These are phyloP conservation scores for Aspergillus calidoustus DNA, from an alignment of 2,329 filamentous ascomycete species.

Conservation along the genomic window DNA sequence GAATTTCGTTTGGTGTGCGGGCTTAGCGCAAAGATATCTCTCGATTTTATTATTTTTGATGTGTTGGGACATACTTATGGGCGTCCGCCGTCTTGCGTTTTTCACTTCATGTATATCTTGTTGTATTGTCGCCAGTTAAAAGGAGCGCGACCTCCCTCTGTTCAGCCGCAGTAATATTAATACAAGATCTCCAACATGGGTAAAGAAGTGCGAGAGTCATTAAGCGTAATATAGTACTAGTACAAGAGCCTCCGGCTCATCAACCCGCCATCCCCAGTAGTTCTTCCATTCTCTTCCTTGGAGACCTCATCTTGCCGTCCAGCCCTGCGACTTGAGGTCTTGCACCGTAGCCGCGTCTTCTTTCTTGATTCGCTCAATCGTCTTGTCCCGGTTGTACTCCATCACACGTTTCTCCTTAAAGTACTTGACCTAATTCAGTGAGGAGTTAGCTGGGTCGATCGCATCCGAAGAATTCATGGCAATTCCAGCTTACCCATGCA, in stretches of 20 bases:
- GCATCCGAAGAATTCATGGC: background rate
- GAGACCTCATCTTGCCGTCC: conserved; percentile 31
- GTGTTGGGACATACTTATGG: conserved; percentile 1
- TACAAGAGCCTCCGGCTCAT: conserved; percentile 6
- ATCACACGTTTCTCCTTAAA: conserved; percentile 97
- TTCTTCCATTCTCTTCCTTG: background rate
- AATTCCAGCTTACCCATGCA: conserved; percentile 74
- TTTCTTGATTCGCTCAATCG: conserved; percentile 73
- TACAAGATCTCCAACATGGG: background rate
- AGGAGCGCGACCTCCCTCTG: background rate
- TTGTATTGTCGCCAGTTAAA: background rate
- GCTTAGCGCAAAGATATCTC: conserved; percentile 6
- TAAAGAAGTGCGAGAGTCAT: conserved; percentile 16
- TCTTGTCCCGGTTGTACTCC: conserved; percentile 82
- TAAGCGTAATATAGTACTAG: conserved; percentile 27
- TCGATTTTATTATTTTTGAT: conserved; percentile 2
- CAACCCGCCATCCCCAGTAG: background rate
- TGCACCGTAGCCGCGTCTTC: conserved; percentile 71
- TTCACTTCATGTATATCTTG: background rate
- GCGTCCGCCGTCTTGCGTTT: background rate
- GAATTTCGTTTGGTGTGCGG: background rate
- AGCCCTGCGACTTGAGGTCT: conserved; percentile 49
- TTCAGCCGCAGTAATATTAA: conserved; percentile 13
- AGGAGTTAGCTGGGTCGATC: conserved; percentile 19
- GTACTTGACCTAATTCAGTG: conserved; percentile 76